Evolutionary conservation across 75 land plant genomes (phyloP).

Genomic region (Cunninghamia lanceolata): DNA sequence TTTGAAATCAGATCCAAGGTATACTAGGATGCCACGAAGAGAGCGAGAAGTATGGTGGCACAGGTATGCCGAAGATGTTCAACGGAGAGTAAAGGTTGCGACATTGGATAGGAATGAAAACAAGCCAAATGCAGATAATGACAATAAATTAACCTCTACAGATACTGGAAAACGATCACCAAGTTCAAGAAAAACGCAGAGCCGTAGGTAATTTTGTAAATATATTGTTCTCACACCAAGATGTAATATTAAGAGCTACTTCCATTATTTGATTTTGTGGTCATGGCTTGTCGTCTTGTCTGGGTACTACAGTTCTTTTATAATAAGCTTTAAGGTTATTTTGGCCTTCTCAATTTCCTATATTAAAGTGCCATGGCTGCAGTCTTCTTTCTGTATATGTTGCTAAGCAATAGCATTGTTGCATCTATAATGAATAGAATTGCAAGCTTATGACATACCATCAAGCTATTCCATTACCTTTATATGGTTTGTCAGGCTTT

Average conservation of each 20-base stretch:
- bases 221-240: not conserved
- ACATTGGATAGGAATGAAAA: conserved; percentile 31
- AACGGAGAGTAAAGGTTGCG: conserved; percentile 40
- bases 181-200: conserved; percentile 14
- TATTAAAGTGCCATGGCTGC: not conserved
- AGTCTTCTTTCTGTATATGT: not conserved
- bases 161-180: conserved; percentile 27
- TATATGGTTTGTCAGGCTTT: not conserved
- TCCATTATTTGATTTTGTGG: not conserved
- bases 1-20: conserved; percentile 67
- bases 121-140: conserved; percentile 20
- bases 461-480: not conserved
- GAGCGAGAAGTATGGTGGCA: conserved; percentile 75
- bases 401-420: not conserved
- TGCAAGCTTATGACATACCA: not conserved
- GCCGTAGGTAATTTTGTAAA: conserved; percentile 21
- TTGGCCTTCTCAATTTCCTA: not conserved
- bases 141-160: conserved; percentile 19
- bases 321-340: not conserved
- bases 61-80: conserved; percentile 65
- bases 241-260: not conserved
- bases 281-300: not conserved
- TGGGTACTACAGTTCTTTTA: not conserved
- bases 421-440: not conserved
- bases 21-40: conserved; percentile 66